These are phyloP conservation scores for Penicillium cosmopolitanum DNA, from an alignment of 495 filamentous ascomycete genomes.

Conservation along the genomic window DNA sequence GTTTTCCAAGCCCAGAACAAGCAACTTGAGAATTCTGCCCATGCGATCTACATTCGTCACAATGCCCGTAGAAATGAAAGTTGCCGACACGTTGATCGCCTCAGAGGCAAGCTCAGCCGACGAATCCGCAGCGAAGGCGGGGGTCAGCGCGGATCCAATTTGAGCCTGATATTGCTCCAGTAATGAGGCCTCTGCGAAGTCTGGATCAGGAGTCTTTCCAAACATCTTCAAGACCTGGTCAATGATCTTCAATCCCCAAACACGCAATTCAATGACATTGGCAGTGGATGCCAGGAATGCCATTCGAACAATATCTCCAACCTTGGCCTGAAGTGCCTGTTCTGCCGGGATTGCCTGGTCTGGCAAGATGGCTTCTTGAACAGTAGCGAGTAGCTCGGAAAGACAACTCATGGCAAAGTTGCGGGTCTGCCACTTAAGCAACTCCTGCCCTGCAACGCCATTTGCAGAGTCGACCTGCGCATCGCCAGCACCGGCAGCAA, in stretches of 20 bases:
- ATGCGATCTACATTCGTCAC: conserved; percentile 97
- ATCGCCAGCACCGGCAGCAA: conserved; percentile 68
- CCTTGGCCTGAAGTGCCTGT: conserved; percentile 73
- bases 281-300: conserved; percentile 97
- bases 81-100: conserved; percentile 96
- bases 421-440: conserved; percentile 92
- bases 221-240: conserved; percentile 95
- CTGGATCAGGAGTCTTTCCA: conserved; percentile 91
- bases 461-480: conserved; percentile 65
- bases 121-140: conserved; percentile 93
- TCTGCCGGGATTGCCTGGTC: conserved; percentile 73
- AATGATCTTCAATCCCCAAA: conserved; percentile 90
- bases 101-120: conserved; percentile 93
- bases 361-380: conserved; percentile 71
- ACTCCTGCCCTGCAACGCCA: conserved; percentile 74
- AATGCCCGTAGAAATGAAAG: conserved; percentile 95
- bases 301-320: conserved; percentile 94
- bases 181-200: conserved; percentile 92
- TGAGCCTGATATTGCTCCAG: conserved; percentile 98
- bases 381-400: conserved; percentile 76
- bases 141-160: conserved; percentile 93
- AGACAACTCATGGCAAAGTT: conserved; percentile 93
- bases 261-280: conserved; percentile 82
- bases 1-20: conserved; percentile 90
- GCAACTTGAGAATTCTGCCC: conserved; percentile 91